These are phyloP conservation scores for Auxenochlorella pyrenoidosa DNA, from an alignment of 139 green algal genomes.

Conservation along the genomic window DNA sequence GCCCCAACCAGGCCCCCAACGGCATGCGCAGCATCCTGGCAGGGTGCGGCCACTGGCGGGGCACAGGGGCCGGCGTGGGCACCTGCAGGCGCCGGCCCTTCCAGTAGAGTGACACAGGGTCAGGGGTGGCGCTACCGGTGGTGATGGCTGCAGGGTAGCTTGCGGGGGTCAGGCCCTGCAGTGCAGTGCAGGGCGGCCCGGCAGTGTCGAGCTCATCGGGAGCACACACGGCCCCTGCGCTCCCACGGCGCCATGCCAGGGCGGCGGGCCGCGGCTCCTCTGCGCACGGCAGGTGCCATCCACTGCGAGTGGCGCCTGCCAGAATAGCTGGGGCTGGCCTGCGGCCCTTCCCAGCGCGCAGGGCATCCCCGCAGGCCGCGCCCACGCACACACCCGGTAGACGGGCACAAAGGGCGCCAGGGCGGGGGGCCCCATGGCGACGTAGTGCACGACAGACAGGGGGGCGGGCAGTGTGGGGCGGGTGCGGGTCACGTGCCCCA, in stretches of 20 bases:
- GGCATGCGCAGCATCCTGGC: too few relatives aligned
- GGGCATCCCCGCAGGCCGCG: too few relatives aligned
- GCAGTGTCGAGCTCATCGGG: background rate
- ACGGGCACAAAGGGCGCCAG: background rate
- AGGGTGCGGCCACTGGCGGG: too few relatives aligned
- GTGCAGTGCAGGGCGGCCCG: background rate
- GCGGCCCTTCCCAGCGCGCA: too few relatives aligned
- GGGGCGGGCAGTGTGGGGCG: background rate
- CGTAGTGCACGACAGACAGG: background rate
- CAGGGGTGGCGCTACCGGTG: background rate
- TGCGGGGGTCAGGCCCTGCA: background rate
- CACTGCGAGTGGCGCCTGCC: too few relatives aligned
- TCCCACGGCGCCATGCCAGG: too few relatives aligned
- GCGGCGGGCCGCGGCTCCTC: too few relatives aligned
- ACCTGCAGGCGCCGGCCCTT: conserved; percentile 4
- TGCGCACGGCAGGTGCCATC: too few relatives aligned
- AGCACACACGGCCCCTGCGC: too few relatives aligned
- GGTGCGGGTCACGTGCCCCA: background rate
- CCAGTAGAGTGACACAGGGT: background rate
- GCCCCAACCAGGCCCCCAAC: too few relatives aligned
- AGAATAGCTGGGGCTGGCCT: too few relatives aligned
- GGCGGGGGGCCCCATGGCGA: background rate
- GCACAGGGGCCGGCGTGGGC: too few relatives aligned
- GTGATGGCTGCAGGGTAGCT: background rate
- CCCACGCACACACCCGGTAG: background rate